Evolutionary conservation across 495 filamentous ascomycete species (phyloP).

Genomic region (Echria macrotheca): DNA sequence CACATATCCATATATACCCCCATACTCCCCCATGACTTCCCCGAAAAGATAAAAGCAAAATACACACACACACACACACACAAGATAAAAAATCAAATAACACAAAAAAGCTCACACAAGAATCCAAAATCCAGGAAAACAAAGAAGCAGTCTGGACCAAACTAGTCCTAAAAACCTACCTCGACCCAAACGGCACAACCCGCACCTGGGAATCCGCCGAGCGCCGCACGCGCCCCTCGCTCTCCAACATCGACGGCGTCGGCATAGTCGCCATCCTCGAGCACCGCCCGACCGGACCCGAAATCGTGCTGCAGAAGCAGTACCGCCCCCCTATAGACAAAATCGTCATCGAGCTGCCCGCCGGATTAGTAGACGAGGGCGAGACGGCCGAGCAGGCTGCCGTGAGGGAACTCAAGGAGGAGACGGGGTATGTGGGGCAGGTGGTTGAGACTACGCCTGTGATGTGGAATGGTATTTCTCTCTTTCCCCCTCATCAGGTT

Average conservation of each 20-base stretch:
- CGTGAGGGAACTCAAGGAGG: slow-evolving; percentile 85
- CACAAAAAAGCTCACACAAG: too few species aligned
- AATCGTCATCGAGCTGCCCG: slow-evolving; percentile 74
- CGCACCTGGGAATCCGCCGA: slow-evolving; percentile 82
- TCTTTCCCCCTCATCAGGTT: neutral
- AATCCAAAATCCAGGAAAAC: too few species aligned
- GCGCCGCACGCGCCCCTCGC: slow-evolving; percentile 62
- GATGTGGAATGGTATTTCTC: slow-evolving; percentile 72
- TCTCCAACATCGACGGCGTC: slow-evolving; percentile 76
- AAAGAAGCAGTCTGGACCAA: slow-evolving; percentile 71
- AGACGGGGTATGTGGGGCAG: slow-evolving; percentile 58
- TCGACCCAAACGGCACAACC: slow-evolving; percentile 60
- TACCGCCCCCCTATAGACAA: slow-evolving; percentile 80
- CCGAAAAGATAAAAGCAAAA: too few species aligned
- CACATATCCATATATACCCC: too few species aligned
- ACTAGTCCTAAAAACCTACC: slow-evolving; percentile 57
- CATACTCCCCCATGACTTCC: too few species aligned
- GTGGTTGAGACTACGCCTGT: slow-evolving; percentile 58
- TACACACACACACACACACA: too few species aligned
- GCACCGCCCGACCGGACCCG: slow-evolving; percentile 58
- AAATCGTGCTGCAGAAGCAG: slow-evolving; percentile 82
- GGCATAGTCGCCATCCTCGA: slow-evolving; percentile 85
- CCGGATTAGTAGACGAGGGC: slow-evolving; percentile 76
- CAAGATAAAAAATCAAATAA: too few species aligned
- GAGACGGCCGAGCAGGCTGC: slow-evolving; percentile 77